Base-by-base conservation (phyloP, 768 basidiomycete genomes). In the Lyophyllum semitale region DNA sequence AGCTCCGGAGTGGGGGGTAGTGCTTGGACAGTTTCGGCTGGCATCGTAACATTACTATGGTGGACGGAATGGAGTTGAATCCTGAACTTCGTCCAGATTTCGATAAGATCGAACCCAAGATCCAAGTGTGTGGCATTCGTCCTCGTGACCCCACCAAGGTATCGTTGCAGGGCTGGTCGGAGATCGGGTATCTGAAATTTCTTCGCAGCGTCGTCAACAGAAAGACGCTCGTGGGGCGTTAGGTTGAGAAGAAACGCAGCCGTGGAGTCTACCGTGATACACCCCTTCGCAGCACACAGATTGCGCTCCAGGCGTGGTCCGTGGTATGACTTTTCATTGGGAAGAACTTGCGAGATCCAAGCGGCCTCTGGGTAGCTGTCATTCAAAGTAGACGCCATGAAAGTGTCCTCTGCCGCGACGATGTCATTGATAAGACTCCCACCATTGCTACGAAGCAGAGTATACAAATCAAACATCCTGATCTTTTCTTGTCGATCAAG, bases 401-500 rank as follows among this genome's bases (percentile, higher is more conserved):
- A 17, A 17, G 11, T 17, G 23, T 52, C 38, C 15, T 29, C 40
- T 26, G 40, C 38, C 8, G 32, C 6, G 12, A 43, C 51, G 5
- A 27, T 17, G 9, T 30, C 26, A 7, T 23, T 30, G 40, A 29
- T 23, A 27, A 43, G 20, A 26, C 27, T 42, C 29, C 27, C 17
- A 18, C 18, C 27, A 23, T 18, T 29, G 15, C 32, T 18, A 11
- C 40, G 26, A 41, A 43, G 18, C 22, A 29, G 40, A 13, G 33
- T 42, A 20, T 42, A 52, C 8, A 52, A 27, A 11, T 52, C 27
- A 35, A 52, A 52, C 22, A 54, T 33, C 3, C 53, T 11, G 13
- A 54, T 37, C 53, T 29, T 27, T 26, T 52, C 51, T 23, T 52
- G 26, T 22, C 25, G 38, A 27, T 52, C 40, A 9, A 52, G 51